phyloP scores from a whole-genome alignment of 306 rosid genomes.

The Quercus mongolica region DNA sequence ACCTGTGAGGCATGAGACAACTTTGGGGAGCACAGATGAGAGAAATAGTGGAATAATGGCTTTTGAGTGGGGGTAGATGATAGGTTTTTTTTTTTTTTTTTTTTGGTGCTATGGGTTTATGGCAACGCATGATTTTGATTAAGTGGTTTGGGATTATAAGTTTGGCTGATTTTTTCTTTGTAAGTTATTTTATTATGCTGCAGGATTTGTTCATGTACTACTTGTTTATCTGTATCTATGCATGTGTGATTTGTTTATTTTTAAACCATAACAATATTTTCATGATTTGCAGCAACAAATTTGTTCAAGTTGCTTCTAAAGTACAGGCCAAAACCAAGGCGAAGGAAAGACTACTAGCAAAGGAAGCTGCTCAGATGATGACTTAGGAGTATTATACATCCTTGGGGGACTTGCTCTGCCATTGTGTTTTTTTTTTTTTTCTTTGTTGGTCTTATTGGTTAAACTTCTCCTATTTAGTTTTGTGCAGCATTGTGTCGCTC shows the following conservation, averaged over 20 bases:
- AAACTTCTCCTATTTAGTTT: neutral
- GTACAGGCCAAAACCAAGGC: constrained; percentile 44
- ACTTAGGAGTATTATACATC: constrained; percentile 3
- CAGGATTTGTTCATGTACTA: neutral
- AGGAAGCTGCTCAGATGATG: constrained; percentile 58
- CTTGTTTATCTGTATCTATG: neutral
- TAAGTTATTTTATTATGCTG: neutral
- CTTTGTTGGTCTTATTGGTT: no score
- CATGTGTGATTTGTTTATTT: neutral
- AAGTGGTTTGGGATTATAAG: neutral
- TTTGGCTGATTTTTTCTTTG: neutral
- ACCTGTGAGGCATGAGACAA: neutral
- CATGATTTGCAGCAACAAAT: constrained; percentile 47
- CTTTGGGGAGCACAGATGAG: neutral
- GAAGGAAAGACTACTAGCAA: no score
- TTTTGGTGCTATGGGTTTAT: neutral
- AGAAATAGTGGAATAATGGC: neutral
- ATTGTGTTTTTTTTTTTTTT: neutral
- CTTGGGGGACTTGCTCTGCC: neutral
- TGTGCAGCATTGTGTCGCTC: neutral
- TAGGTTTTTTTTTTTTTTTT: neutral
- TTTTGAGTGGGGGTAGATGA: neutral
- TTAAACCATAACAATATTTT: neutral
- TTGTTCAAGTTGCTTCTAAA: constrained; percentile 73
- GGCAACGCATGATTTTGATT: neutral